Evolutionary conservation across 2,329 filamentous ascomycete species (phyloP).

Genomic region (Penicillium sclerotiorum): DNA sequence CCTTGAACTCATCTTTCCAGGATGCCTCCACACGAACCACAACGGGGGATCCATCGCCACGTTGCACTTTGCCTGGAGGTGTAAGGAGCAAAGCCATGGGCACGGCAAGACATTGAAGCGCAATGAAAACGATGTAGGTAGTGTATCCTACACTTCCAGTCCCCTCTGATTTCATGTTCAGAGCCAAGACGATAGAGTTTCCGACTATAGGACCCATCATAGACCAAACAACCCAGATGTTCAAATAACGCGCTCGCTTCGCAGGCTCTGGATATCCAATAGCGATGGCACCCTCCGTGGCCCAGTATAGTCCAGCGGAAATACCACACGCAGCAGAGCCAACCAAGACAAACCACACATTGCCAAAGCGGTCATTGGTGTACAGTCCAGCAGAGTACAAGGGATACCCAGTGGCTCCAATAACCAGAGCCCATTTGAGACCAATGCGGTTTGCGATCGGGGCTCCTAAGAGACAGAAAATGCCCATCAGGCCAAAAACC

Average conservation of each 20-base stretch:
- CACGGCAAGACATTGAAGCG: constrained; percentile 2
- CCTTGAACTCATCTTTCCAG: constrained; percentile 1
- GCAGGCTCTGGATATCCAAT: constrained; percentile 6
- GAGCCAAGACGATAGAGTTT: not conserved
- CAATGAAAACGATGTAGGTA: constrained; percentile 8
- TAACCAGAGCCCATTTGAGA: constrained; percentile 5
- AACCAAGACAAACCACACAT: constrained; percentile 7
- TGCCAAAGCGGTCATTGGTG: constrained; percentile 4
- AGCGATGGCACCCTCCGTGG: constrained; percentile 6
- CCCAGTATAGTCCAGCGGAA: constrained; percentile 6
- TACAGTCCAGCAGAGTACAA: constrained; percentile 9
- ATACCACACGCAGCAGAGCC: constrained; percentile 2
- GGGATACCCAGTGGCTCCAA: constrained; percentile 3
- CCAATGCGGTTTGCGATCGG: constrained; percentile 2
- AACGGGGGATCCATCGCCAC: constrained; percentile 2
- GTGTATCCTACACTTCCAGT: constrained; percentile 1
- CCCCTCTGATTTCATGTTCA: not conserved
- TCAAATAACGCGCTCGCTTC: constrained; percentile 3
- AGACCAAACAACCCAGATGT: constrained; percentile 5
- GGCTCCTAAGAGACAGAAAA: constrained; percentile 7
- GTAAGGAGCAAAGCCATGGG: constrained; percentile 5
- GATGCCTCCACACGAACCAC: not conserved
- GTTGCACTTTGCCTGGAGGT: constrained; percentile 6
- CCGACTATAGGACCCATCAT: constrained; percentile 6
- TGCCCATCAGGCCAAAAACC: constrained; percentile 1